These are phyloP conservation scores for Naganishia vishniacii DNA, from an alignment of 768 basidiomycete species.

Conservation along the genomic window DNA sequence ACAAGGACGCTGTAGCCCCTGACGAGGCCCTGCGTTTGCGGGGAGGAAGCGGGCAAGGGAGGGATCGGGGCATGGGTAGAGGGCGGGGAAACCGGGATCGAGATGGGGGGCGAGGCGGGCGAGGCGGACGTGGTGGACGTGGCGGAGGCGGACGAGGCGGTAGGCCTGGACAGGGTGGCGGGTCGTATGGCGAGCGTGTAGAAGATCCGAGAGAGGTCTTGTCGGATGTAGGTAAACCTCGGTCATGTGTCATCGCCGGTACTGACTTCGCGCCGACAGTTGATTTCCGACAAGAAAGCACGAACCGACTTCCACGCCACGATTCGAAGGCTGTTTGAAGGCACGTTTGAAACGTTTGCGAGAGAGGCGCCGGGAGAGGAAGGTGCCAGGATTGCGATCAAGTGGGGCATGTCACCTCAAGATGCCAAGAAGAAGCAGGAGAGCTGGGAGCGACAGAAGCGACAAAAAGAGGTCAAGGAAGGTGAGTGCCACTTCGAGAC, in stretches of 20 bases:
- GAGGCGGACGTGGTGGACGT: too few species aligned
- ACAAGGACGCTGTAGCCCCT: too few species aligned
- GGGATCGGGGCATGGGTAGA: constrained; percentile 43
- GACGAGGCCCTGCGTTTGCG: too few species aligned
- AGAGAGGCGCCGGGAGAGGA: constrained; percentile 53
- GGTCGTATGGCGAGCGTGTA: constrained; percentile 41
- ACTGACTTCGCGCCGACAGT: constrained; percentile 52
- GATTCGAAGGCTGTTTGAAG: constrained; percentile 72
- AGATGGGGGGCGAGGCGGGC: constrained; percentile 33
- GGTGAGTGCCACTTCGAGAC: constrained; percentile 19
- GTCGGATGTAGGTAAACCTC: constrained; percentile 63
- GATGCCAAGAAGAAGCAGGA: constrained; percentile 6
- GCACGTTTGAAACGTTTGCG: constrained; percentile 78
- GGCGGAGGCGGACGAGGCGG: constrained; percentile 35
- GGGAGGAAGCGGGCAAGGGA: constrained; percentile 38
- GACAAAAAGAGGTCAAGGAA: constrained; percentile 17
- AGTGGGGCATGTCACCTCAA: constrained; percentile 55
- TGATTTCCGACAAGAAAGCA: constrained; percentile 71
- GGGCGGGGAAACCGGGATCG: constrained; percentile 35
- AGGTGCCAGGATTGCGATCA: constrained; percentile 67
- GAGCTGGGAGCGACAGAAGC: constrained; percentile 9
- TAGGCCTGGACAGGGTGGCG: constrained; percentile 28
- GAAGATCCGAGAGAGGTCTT: constrained; percentile 70
- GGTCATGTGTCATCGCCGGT: neutral
- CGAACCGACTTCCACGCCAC: constrained; percentile 76